phyloP scores from a whole-genome alignment of 2,329 filamentous ascomycete genomes.

The Xylaria sp. region DNA sequence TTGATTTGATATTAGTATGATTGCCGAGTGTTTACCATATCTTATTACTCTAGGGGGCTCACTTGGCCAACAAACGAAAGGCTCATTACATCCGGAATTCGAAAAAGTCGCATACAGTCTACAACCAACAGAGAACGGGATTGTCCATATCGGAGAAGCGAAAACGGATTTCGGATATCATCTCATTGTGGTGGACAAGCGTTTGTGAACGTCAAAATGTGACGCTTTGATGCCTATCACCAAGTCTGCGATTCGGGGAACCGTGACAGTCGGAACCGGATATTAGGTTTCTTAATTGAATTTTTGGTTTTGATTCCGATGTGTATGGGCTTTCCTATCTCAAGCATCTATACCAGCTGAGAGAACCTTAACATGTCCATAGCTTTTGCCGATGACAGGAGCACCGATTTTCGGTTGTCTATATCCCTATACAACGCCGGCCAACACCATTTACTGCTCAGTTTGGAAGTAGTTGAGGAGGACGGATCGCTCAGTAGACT shows the following conservation, averaged over 20 bases:
- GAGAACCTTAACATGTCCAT: conserved; percentile 56
- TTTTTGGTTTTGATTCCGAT: conserved; percentile 56
- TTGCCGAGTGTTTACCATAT: conserved; percentile 18
- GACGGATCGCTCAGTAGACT: conserved; percentile 98
- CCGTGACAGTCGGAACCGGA: background rate
- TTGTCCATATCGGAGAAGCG: conserved; percentile 70
- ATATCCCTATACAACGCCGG: conserved; percentile 51
- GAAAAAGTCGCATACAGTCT: conserved; percentile 78
- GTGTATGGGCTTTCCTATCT: conserved; percentile 43
- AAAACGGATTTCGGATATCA: conserved; percentile 84
- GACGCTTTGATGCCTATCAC: conserved; percentile 3
- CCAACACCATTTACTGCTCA: conserved; percentile 67
- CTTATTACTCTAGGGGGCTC: conserved; percentile 67
- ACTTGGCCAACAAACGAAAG: conserved; percentile 78
- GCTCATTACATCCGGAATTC: conserved; percentile 74
- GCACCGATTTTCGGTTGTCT: conserved; percentile 44
- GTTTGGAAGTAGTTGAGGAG: conserved; percentile 99
- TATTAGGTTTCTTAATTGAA: conserved; percentile 40
- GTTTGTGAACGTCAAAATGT: conserved; percentile 55
- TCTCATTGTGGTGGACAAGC: conserved; percentile 78
- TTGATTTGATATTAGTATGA: background rate
- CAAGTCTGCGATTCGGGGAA: conserved; percentile 11
- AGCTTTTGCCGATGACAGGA: conserved; percentile 43
- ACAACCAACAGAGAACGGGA: conserved; percentile 57
- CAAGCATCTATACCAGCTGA: conserved; percentile 57